Percentiles rank a stretch among this genome's conserved stretches.
Conservation (phyloP, 176 grass and related monocot species). For the Ensete glaucum region DNA sequence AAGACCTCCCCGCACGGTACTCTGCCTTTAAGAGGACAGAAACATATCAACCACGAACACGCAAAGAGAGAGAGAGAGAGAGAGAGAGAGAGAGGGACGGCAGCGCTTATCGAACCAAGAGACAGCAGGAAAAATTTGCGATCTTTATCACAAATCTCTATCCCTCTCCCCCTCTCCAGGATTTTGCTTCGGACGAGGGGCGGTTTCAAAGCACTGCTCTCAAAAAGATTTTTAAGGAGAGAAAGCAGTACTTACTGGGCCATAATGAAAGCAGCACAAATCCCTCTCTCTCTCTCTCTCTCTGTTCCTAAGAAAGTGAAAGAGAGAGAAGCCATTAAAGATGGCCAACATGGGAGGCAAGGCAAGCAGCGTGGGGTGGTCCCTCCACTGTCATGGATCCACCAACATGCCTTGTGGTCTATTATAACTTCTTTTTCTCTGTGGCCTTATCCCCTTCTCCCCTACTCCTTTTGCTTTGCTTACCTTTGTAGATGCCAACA, state of each 20-base stretch:
- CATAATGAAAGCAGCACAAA: not conserved
- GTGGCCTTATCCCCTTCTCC: not conserved
- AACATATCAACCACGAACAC: not conserved
- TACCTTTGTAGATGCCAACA: no score
- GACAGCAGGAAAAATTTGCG: not conserved
- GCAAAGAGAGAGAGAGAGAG: not conserved
- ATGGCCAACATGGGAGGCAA: slow-evolving; percentile 1
- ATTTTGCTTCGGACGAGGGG: not conserved
- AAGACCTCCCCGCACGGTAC: no score
- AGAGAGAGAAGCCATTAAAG: not conserved
- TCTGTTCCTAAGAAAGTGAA: not conserved
- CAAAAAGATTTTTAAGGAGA: not conserved
- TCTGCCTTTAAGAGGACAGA: not conserved
- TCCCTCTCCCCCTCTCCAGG: not conserved
- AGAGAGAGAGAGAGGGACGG: no score
- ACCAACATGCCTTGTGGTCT: slow-evolving; percentile 1
- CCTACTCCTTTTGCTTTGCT: no score
- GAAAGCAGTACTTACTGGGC: not conserved
- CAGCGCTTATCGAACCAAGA: not conserved
- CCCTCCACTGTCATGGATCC: slow-evolving; percentile 16
- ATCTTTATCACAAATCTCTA: not conserved
- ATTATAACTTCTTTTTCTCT: not conserved
- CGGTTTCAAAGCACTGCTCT: not conserved
- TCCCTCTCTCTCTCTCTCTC: not conserved
- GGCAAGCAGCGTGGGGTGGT: not conserved